Evolutionary conservation across 371 early-diverging fungal species (phyloP).

Genomic region (Batrachochytrium dendrobatidis): DNA sequence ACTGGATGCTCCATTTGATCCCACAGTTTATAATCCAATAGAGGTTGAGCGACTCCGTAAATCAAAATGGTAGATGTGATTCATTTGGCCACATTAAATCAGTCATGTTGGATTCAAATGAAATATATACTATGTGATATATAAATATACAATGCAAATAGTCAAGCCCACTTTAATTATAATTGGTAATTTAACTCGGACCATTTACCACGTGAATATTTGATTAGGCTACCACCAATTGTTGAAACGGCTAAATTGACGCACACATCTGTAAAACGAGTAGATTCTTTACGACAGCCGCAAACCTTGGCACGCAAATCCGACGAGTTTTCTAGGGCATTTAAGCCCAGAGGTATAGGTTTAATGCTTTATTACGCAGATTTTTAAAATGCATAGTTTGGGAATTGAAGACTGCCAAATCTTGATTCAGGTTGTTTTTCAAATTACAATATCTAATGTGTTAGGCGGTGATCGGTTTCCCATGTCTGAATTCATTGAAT

Average conservation of each 20-base stretch:
- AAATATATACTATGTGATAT: neutral
- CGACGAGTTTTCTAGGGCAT: too few species aligned
- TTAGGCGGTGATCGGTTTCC: slow-evolving; percentile 1
- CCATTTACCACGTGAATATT: neutral
- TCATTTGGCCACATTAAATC: neutral
- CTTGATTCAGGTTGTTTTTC: neutral
- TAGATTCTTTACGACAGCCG: neutral
- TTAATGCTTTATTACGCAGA: neutral
- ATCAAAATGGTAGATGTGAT: neutral
- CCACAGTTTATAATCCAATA: neutral
- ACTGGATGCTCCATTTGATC: slow-evolving; percentile 6
- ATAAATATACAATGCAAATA: neutral
- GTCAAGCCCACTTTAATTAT: neutral
- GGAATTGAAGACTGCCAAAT: neutral
- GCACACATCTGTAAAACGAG: neutral
- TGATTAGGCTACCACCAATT: neutral
- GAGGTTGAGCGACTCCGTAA: slow-evolving; percentile 4
- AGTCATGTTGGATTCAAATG: too few species aligned
- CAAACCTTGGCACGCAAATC: too few species aligned
- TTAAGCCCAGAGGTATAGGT: too few species aligned
- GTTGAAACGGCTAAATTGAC: neutral
- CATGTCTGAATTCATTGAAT: neutral
- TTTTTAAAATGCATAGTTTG: neutral
- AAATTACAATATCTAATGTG: neutral
- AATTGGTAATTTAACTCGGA: neutral